Conservation (phyloP, 768 basidiomycete species). For the Amanita polypyramis region DNA sequence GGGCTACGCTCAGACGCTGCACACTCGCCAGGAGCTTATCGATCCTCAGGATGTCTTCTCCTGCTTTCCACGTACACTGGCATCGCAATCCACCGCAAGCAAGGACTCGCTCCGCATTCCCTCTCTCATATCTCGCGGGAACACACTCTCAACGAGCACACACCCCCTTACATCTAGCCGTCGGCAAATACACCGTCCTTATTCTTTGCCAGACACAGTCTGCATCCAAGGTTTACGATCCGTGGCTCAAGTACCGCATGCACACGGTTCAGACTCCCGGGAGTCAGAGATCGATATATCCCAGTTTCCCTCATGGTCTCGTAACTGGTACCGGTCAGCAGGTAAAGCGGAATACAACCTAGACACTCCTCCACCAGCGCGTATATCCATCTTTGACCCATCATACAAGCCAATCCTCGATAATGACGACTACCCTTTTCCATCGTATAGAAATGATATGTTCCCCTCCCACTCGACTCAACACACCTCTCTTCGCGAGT, state of each 20-base stretch:
- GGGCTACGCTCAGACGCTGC: slow-evolving; percentile 51
- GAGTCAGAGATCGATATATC: slow-evolving; percentile 47
- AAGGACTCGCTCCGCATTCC: slow-evolving; percentile 22
- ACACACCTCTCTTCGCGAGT: slow-evolving; percentile 9
- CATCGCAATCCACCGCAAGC: slow-evolving; percentile 10
- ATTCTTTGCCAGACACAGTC: slow-evolving; percentile 35
- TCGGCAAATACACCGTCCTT: slow-evolving; percentile 27
- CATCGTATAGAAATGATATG: slow-evolving; percentile 8
- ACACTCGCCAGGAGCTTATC: slow-evolving; percentile 17
- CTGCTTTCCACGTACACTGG: slow-evolving; percentile 15
- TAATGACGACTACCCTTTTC: slow-evolving; percentile 1
- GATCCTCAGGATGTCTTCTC: slow-evolving; percentile 6
- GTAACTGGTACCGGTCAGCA: slow-evolving; percentile 41
- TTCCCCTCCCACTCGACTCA: background rate
- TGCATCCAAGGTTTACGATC: slow-evolving; percentile 16
- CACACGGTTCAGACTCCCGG: slow-evolving; percentile 11
- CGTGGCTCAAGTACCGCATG: slow-evolving; percentile 12
- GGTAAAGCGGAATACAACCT: slow-evolving; percentile 14
- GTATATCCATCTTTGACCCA: slow-evolving; percentile 23
- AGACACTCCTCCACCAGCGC: slow-evolving; percentile 12
- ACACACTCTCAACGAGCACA: slow-evolving; percentile 30
- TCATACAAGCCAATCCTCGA: slow-evolving; percentile 15
- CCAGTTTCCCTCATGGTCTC: slow-evolving; percentile 55
- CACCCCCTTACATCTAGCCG: slow-evolving; percentile 17
- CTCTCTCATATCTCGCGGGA: slow-evolving; percentile 32